phyloP scores from a whole-genome alignment of 2,329 filamentous ascomycete species.

The Aspergillus awamori region DNA sequence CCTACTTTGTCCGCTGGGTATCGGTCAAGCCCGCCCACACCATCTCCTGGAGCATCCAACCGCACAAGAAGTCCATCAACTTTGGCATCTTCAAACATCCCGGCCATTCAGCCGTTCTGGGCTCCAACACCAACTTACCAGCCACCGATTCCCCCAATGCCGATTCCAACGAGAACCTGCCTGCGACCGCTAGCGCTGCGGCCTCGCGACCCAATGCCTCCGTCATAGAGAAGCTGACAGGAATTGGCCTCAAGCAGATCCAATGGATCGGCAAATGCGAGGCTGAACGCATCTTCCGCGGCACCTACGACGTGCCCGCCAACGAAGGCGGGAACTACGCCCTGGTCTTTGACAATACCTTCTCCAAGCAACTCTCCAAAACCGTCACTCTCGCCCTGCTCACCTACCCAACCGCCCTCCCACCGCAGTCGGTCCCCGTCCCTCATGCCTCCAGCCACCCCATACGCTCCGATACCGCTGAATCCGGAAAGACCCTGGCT shows the following conservation, averaged over 20 bases:
- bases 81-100: constrained; percentile 98
- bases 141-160: constrained; percentile 47
- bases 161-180: constrained; percentile 40
- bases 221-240: constrained; percentile 67
- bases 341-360: constrained; percentile 97
- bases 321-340: constrained; percentile 91
- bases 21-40: constrained; percentile 87
- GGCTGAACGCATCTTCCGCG: constrained; percentile 91
- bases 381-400: constrained; percentile 92
- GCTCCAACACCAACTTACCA: constrained; percentile 43
- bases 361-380: constrained; percentile 93
- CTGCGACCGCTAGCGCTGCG: constrained; percentile 24
- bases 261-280: constrained; percentile 93
- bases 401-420: constrained; percentile 80
- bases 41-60: constrained; percentile 96
- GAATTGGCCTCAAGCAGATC: constrained; percentile 64
- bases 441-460: constrained; percentile 43
- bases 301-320: constrained; percentile 75
- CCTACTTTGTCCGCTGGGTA: constrained; percentile 97
- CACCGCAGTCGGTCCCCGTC: constrained; percentile 49
- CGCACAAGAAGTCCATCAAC: constrained; percentile 97
- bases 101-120: constrained; percentile 63
- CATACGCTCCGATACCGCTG: constrained; percentile 52
- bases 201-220: constrained; percentile 66
- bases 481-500: constrained; percentile 51